Base-by-base conservation (phyloP, 2,329 filamentous ascomycete species). In the Beauveria pseudobassiana region DNA sequence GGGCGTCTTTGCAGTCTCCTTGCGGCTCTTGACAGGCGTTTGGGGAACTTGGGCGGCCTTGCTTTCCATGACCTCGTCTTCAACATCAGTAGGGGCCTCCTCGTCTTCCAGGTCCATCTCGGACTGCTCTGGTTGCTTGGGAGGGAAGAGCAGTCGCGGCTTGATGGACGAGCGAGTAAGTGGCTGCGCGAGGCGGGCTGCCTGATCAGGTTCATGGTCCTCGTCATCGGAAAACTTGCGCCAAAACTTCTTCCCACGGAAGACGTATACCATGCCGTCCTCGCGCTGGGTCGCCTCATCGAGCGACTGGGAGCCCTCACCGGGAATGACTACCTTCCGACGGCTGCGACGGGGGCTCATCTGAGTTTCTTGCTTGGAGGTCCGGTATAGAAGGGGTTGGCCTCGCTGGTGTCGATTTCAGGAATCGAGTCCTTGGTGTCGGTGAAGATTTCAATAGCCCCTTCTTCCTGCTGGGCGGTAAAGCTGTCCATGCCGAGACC, bases 201-300 rank as follows among this genome's bases (percentile, higher is more conserved):
- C 73, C 16, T 71, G 68, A 56, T 76, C 74, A 48, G 75, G 68
- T 62, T 70, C 70, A 45, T 77, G 71, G 42, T 65, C 71, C 26
- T 75, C 75, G 52, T 76, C 72, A 34, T 78, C 76, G 8, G 77
- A 73, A 67, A 88, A 91, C 69, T 87, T 88, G 73, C 87, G 86
- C 76, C 91, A 91, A 62, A 90, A 79, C 71, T 86, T 90, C 78
- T 89, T 91, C 71, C 90, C 90, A 68, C 90, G 90, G 79, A 93
- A 93, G 14, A 87, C 82, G 68, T 87, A 91, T 64, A 92, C 78
- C 70, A 91, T 81, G 63, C 90, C 90, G 72, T 93, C 88, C 4
- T 87, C 82, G 34, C 88, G 86, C 38, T 79, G 73, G 3, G 82
- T 80, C 16, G 85, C 85, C 51, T 88, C 82, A 7, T 90, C 83